These are phyloP conservation scores for Aspergillus ibericus DNA, from an alignment of 2,329 filamentous ascomycete genomes.

Conservation along the genomic window DNA sequence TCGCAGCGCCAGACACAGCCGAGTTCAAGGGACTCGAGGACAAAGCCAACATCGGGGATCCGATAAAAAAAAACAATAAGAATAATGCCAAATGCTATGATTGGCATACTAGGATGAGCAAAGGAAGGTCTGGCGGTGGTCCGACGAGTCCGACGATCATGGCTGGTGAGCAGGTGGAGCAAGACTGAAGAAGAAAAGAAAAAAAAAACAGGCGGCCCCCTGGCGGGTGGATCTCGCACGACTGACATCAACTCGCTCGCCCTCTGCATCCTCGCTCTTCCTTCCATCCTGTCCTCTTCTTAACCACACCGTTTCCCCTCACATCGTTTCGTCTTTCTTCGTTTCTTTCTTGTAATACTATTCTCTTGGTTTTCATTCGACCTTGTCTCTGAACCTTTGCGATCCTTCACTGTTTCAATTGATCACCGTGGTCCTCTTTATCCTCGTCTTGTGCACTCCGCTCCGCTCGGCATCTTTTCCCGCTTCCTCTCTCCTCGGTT, in stretches of 20 bases:
- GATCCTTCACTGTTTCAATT: neutral
- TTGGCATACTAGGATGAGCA: neutral
- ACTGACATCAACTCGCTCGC: constrained; percentile 7
- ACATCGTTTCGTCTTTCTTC: neutral
- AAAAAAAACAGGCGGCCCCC: constrained; percentile 4
- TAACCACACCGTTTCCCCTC: neutral
- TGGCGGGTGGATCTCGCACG: constrained; percentile 8
- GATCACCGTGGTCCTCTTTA: neutral
- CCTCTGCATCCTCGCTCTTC: neutral
- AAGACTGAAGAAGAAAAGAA: constrained; percentile 1
- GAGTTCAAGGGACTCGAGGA: neutral
- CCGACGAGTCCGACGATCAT: neutral
- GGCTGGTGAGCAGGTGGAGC: neutral
- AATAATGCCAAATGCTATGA: neutral
- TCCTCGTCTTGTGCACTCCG: constrained; percentile 1
- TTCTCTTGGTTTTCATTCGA: constrained; percentile 1
- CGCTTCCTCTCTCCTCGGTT: constrained; percentile 1
- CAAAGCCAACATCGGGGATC: neutral
- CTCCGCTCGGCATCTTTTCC: neutral
- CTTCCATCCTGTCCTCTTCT: neutral
- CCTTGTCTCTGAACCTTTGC: neutral
- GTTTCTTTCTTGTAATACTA: neutral
- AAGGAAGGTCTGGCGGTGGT: neutral
- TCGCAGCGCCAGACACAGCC: too few relatives aligned
- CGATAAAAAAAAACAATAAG: too few relatives aligned